Evolutionary conservation across 2,329 filamentous ascomycete genomes (phyloP).

Genomic region (Colletotrichum navitas): DNA sequence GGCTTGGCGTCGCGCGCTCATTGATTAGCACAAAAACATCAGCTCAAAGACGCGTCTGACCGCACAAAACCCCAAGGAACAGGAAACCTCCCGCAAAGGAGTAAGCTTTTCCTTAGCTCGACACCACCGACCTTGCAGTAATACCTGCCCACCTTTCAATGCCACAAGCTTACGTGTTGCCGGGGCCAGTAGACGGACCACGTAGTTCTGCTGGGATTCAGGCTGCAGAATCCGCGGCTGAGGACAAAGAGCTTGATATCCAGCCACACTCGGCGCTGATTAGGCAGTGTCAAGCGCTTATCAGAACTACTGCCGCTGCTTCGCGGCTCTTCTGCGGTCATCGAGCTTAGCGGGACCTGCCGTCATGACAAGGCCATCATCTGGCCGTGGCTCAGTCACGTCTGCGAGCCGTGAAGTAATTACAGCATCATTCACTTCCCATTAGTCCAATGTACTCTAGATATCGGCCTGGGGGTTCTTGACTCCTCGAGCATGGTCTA

Average conservation of each 20-base stretch:
- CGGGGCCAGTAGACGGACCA: neutral
- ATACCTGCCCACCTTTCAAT: neutral
- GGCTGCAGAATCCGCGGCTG: conserved; percentile 28
- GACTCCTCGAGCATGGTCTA: conserved; percentile 28
- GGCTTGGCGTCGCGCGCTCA: neutral
- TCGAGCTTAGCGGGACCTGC: conserved; percentile 6
- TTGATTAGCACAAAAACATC: neutral
- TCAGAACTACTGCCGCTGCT: neutral
- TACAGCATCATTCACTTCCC: neutral
- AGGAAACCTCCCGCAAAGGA: neutral
- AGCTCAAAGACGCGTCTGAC: conserved; percentile 30
- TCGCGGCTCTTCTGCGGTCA: neutral
- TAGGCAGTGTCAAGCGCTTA: conserved; percentile 1
- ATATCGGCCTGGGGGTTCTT: conserved; percentile 23
- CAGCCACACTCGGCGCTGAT: conserved; percentile 21
- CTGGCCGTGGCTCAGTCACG: neutral
- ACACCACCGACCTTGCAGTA: neutral
- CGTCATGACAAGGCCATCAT: neutral
- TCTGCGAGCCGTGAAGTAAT: neutral
- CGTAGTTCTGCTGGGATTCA: conserved; percentile 6
- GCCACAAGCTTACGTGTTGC: neutral
- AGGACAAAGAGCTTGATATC: conserved; percentile 33
- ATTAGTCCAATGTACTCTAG: conserved; percentile 8
- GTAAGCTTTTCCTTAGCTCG: neutral
- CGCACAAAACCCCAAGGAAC: neutral